Conservation (phyloP, 2,329 filamentous ascomycete species). For the Aureobasidium sp. region DNA sequence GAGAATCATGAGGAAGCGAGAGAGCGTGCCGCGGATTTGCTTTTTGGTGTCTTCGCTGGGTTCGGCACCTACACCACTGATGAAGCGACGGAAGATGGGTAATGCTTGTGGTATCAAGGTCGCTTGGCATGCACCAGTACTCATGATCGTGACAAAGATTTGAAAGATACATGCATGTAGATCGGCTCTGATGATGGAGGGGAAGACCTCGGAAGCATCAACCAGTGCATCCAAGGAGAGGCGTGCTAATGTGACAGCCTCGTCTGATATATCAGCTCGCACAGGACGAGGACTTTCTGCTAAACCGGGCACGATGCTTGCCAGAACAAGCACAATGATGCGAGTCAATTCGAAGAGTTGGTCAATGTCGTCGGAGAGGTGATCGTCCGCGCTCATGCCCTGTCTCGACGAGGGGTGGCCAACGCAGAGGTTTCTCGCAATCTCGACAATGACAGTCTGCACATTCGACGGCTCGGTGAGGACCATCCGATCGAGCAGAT, state of each 20-base stretch:
- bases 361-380: conserved; percentile 92
- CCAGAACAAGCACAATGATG: conserved; percentile 88
- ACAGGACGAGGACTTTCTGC: conserved; percentile 42
- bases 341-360: conserved; percentile 94
- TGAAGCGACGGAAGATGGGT: conserved; percentile 84
- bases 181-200: conserved; percentile 91
- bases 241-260: conserved; percentile 71
- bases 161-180: conserved; percentile 94
- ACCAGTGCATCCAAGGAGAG: conserved; percentile 80
- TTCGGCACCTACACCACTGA: conserved; percentile 58
- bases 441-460: conserved; percentile 87
- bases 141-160: conserved; percentile 88
- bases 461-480: conserved; percentile 84
- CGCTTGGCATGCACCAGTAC: conserved; percentile 77
- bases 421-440: conserved; percentile 80
- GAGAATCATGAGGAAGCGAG: conserved; percentile 73
- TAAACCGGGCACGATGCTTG: conserved; percentile 76
- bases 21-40: conserved; percentile 73
- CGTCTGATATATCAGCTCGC: conserved; percentile 60
- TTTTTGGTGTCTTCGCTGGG: conserved; percentile 44
- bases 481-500: conserved; percentile 83
- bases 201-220: conserved; percentile 91
- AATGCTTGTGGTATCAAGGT: conserved; percentile 82
- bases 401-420: conserved; percentile 82
- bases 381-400: conserved; percentile 53